These are phyloP conservation scores for Diplotaxis tenuifolia DNA, from an alignment of 345 rosid species.

Conservation along the genomic window DNA sequence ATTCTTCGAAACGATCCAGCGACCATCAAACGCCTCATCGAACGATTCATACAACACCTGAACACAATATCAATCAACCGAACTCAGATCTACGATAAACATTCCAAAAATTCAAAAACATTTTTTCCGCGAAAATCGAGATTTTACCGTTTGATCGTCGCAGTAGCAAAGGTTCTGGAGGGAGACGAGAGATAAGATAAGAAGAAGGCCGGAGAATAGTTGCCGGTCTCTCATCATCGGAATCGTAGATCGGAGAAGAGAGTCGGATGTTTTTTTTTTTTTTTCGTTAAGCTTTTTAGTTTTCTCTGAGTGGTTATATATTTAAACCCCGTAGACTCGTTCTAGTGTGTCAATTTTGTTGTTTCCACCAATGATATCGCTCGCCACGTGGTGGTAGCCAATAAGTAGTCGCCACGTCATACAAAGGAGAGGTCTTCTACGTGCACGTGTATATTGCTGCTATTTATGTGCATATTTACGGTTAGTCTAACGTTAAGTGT, in stretches of 20 bases:
- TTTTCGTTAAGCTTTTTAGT: neutral
- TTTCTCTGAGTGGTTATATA: conserved; percentile 20
- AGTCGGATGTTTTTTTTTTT: neutral
- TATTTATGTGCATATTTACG: neutral
- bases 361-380: conserved; percentile 36
- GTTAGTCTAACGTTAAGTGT: neutral
- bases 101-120: no score
- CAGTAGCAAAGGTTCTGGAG: conserved; percentile 47
- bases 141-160: conserved; percentile 57
- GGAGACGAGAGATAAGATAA: conserved; percentile 48
- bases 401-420: conserved; percentile 22
- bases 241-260: conserved; percentile 29
- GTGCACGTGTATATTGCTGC: neutral
- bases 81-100: conserved; percentile 11
- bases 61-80: conserved; percentile 1
- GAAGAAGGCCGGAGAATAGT: conserved; percentile 42
- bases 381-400: conserved; percentile 30
- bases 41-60: conserved; percentile 73
- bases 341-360: conserved; percentile 20
- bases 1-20: conserved; percentile 71
- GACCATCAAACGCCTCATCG: conserved; percentile 67
- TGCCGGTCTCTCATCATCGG: conserved; percentile 44
- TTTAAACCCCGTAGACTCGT: conserved; percentile 28
- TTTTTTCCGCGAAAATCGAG: neutral
- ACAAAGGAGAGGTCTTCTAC: neutral